Evolutionary conservation across 1,284 basidiomycete genomes (phyloP).

Genomic region (Cerrena zonata): DNA sequence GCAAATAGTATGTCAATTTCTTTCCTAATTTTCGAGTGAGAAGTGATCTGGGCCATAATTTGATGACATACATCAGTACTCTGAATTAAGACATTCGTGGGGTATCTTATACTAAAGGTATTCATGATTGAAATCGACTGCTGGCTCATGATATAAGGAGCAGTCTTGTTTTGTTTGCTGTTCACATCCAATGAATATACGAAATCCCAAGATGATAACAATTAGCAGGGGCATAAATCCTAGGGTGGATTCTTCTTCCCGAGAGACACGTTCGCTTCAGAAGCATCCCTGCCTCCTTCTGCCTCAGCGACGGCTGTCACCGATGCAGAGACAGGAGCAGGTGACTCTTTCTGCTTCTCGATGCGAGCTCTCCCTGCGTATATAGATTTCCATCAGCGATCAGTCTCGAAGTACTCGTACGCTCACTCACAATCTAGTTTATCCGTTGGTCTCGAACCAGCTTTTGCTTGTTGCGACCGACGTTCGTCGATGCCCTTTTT

Average conservation of each 20-base stretch:
- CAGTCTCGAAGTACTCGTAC: not conserved
- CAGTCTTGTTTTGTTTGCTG: no score
- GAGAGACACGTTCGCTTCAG: not conserved
- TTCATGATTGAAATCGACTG: no score
- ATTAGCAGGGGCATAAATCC: no score
- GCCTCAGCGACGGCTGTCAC: not conserved
- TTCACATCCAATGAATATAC: no score
- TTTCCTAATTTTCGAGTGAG: no score
- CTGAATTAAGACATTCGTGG: no score
- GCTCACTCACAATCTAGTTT: conserved; percentile 30
- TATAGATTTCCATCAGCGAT: not conserved
- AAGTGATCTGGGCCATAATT: no score
- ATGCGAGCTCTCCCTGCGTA: not conserved
- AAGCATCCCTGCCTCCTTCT: not conserved
- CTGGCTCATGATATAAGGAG: no score
- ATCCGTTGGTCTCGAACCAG: conserved; percentile 31
- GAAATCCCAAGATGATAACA: no score
- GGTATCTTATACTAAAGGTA: no score
- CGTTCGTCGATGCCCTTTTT: conserved; percentile 39
- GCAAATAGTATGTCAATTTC: no score
- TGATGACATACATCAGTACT: no score
- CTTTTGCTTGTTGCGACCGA: conserved; percentile 27
- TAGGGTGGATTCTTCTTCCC: not conserved
- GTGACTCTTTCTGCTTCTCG: not conserved
- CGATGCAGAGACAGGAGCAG: not conserved